Conservation (phyloP, 805 yeast genomes). For the Crinitomyces ghanaensis region DNA sequence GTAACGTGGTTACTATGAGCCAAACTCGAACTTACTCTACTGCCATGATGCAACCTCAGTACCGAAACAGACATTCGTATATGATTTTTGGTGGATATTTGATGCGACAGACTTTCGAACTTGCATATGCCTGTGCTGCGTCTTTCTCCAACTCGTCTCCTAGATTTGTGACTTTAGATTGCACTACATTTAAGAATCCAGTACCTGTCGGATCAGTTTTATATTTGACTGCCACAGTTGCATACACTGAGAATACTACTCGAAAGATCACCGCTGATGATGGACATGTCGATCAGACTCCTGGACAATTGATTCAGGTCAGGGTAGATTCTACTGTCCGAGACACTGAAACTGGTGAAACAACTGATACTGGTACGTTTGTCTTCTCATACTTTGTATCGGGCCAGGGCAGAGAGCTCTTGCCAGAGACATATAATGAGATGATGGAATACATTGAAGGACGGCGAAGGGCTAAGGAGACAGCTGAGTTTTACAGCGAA, state of each 20-base stretch:
- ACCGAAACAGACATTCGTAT: slow-evolving; percentile 85
- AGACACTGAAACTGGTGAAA: slow-evolving; percentile 46
- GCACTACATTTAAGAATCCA: slow-evolving; percentile 85
- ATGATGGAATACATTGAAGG: slow-evolving; percentile 90
- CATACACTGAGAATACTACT: slow-evolving; percentile 74
- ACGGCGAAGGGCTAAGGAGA: slow-evolving; percentile 77
- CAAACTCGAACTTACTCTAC: slow-evolving; percentile 66
- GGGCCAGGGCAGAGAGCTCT: slow-evolving; percentile 43
- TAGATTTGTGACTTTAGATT: slow-evolving; percentile 78
- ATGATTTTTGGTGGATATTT: slow-evolving; percentile 94
- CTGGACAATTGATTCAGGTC: slow-evolving; percentile 79
- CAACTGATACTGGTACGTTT: slow-evolving; percentile 73
- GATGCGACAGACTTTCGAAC: slow-evolving; percentile 83
- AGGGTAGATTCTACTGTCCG: slow-evolving; percentile 76
- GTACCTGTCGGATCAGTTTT: slow-evolving; percentile 92
- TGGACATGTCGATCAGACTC: slow-evolving; percentile 11
- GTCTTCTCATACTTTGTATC: slow-evolving; percentile 75
- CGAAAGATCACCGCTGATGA: slow-evolving; percentile 16
- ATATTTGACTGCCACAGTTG: slow-evolving; percentile 69
- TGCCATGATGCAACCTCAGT: slow-evolving; percentile 91
- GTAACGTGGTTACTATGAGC: slow-evolving; percentile 55
- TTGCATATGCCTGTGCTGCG: slow-evolving; percentile 88
- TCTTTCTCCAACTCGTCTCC: slow-evolving; percentile 79
- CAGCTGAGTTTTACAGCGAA: slow-evolving; percentile 53
- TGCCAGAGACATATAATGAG: slow-evolving; percentile 81